Conservation (phyloP, 352 stramenopile genomes). For the Phytophthora palmivora region DNA sequence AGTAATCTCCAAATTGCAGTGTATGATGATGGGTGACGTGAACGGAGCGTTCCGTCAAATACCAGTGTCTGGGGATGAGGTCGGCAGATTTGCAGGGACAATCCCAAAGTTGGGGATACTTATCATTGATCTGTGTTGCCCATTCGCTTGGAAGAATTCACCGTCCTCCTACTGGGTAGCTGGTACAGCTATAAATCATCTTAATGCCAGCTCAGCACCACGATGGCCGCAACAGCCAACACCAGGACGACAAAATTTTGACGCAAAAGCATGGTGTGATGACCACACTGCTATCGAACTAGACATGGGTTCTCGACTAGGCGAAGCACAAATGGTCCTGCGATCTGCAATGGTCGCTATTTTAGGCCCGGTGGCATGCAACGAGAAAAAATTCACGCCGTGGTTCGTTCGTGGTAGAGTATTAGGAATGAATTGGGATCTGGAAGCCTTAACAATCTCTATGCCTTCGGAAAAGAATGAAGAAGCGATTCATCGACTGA, state of each 20-base stretch:
- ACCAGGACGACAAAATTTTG: too few species aligned
- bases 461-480: conserved; percentile 14
- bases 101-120: conserved; percentile 15
- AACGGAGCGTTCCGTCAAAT: conserved; percentile 13
- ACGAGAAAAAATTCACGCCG: conserved; percentile 23
- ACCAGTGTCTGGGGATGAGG: not conserved
- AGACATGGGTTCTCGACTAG: conserved; percentile 13
- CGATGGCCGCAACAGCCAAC: not conserved
- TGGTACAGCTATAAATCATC: conserved; percentile 2
- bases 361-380: conserved; percentile 19
- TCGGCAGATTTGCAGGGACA: conserved; percentile 5
- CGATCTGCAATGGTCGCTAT: conserved; percentile 11
- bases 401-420: conserved; percentile 16
- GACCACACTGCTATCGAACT: too few species aligned
- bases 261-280: too few species aligned
- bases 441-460: conserved; percentile 6
- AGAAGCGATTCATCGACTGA: conserved; percentile 4
- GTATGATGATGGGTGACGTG: conserved; percentile 13
- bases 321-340: conserved; percentile 6
- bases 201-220: conserved; percentile 5
- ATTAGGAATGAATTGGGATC: conserved; percentile 14
- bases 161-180: conserved; percentile 11
- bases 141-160: conserved; percentile 18
- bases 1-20: not conserved
- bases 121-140: conserved; percentile 10